Evolutionary conservation across 768 basidiomycete genomes (phyloP), one percentile per base, ranked within the genome.

Genomic region (Pholiota conissans): DNA sequence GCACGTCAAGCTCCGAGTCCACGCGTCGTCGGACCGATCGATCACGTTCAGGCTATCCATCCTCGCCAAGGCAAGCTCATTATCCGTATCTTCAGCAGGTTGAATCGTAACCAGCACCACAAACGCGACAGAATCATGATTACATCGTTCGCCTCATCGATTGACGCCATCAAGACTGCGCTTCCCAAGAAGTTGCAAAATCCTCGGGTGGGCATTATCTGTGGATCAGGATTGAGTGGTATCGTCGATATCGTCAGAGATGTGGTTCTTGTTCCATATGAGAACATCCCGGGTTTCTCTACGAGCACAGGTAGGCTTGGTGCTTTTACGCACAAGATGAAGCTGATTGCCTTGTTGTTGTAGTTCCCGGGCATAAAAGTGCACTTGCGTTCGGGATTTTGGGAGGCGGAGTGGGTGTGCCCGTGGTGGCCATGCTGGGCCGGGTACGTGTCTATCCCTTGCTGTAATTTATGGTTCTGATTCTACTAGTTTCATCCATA

Each of bases 381-480:
- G 73, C 81, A 7, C 76, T 95, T 20, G 91, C 91, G 0, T 95
- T 95, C 71, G 93, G 93, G 5, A 70, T 85, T 24, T 76, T 95
- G 65, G 90, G 91, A 0, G 66, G 70, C 28, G 80, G 76, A 4
- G 73, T 79, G 51, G 82, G 83, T n/a, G 80, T 89, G 0, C 90
- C 94, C 0, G 93, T 91, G 10, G 91, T 95, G 3, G 91, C 88
- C 9, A 94, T 94, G 90, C 85, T 95, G 28, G 93, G 93, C 58
- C 78, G 94, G 68, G 91, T 91, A 84, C 70, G 27, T 45, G 22
- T 24, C 30, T 32, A 40, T 45, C 29, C 52, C 4, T 48, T 29
- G 45, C 26, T 24, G 47, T 30, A 28, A 27, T 22, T 35, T 51
- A 53, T 52, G 52, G 56, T 53, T 54, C 52, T 45, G 45, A 57